phyloP scores from a whole-genome alignment of 352 stramenopile species.

The Phytophthora pinifolia region DNA sequence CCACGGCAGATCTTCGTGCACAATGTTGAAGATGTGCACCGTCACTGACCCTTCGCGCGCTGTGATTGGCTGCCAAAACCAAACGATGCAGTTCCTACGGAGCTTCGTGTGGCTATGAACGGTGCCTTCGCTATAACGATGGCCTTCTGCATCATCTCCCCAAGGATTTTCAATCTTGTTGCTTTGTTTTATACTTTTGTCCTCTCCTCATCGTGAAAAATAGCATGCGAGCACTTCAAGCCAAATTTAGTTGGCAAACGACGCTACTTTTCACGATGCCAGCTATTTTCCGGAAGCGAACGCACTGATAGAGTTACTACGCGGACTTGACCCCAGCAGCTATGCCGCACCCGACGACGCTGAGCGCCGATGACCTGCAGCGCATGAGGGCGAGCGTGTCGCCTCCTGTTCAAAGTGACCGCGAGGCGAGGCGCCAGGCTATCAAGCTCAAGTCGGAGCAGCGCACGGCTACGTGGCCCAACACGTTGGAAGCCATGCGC shows the following conservation, averaged over 20 bases:
- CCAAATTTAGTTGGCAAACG: too few relatives aligned
- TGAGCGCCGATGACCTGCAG: conserved; percentile 65
- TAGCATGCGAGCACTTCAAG: too few relatives aligned
- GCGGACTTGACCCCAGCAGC: neutral
- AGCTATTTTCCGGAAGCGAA: neutral
- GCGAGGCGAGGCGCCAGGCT: conserved; percentile 56
- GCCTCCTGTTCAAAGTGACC: conserved; percentile 57
- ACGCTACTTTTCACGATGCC: neutral
- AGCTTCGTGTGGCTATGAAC: too few relatives aligned
- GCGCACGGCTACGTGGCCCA: conserved; percentile 86
- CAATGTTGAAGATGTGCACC: conserved; percentile 19
- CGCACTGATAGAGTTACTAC: neutral
- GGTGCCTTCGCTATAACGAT: too few relatives aligned
- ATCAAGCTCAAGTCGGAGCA: conserved; percentile 83
- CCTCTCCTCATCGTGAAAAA: too few relatives aligned
- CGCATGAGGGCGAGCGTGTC: conserved; percentile 76
- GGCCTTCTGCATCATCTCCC: too few relatives aligned
- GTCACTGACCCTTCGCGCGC: neutral
- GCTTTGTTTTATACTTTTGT: too few relatives aligned
- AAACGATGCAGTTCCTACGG: too few relatives aligned
- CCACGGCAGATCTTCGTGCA: conserved; percentile 1
- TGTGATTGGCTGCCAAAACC: too few relatives aligned
- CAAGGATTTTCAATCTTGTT: too few relatives aligned
- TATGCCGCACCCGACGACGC: conserved; percentile 45
- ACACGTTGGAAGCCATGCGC: conserved; percentile 90